Conservation (phyloP, 768 basidiomycete genomes). For the Mycena maculata region DNA sequence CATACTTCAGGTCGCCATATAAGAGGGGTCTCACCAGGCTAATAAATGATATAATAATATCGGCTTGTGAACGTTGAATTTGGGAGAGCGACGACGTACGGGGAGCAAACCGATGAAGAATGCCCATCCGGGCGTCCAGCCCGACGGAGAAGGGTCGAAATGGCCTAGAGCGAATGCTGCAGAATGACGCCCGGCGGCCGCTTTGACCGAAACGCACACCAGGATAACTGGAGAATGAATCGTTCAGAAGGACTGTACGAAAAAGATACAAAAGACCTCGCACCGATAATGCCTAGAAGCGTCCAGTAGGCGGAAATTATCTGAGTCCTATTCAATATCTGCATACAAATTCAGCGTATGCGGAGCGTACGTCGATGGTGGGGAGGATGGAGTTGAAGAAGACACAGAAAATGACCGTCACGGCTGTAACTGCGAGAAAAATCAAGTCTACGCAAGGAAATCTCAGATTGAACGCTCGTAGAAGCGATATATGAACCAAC, state of each 20-base stretch:
- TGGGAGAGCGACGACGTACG: conserved; percentile 45
- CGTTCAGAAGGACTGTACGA: not conserved
- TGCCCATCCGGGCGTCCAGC: conserved; percentile 76
- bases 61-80: not conserved
- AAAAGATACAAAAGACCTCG: not conserved
- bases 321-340: conserved; percentile 44
- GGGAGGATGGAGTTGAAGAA: conserved; percentile 66
- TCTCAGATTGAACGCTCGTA: no score
- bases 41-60: not conserved
- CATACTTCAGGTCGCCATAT: not conserved
- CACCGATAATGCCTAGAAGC: conserved; percentile 64
- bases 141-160: conserved; percentile 72
- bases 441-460: conserved; percentile 56
- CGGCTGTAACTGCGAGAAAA: conserved; percentile 63
- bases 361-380: conserved; percentile 56
- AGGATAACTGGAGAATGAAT: conserved; percentile 57
- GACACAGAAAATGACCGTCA: conserved; percentile 63
- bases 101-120: conserved; percentile 75
- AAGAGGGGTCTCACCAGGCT: conserved; percentile 47
- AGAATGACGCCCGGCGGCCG: conserved; percentile 64
- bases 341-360: not conserved
- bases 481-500: conserved; percentile 42
- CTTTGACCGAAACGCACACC: conserved; percentile 67
- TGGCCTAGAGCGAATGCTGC: conserved; percentile 67
- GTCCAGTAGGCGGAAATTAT: conserved; percentile 74